These are phyloP conservation scores for Cyclotella sp. DNA, from an alignment of 108 stramenopile species.

Conservation along the genomic window DNA sequence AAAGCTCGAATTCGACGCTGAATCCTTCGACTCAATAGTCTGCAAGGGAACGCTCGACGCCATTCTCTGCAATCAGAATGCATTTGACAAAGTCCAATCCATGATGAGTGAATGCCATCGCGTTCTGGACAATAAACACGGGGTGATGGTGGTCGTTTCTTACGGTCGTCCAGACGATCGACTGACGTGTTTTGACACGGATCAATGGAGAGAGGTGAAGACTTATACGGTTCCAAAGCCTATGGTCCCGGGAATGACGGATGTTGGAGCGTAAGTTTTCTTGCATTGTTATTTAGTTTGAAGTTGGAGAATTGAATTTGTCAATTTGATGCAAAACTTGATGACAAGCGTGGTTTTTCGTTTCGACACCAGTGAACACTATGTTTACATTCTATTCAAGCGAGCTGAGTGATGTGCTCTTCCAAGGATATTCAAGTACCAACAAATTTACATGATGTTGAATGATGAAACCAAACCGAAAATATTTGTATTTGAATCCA, in stretches of 20 bases:
- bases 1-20: slow-evolving; percentile 55
- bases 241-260: slow-evolving; percentile 18
- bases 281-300: not conserved
- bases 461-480: too few relatives aligned
- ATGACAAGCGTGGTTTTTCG: slow-evolving; percentile 1
- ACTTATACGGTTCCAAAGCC: slow-evolving; percentile 33
- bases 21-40: slow-evolving; percentile 76
- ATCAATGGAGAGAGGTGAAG: slow-evolving; percentile 30
- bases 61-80: slow-evolving; percentile 53
- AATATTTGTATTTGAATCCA: too few relatives aligned
- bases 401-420: not conserved
- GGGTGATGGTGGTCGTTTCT: slow-evolving; percentile 66
- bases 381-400: slow-evolving; percentile 39
- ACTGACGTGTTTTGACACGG: slow-evolving; percentile 56
- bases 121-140: slow-evolving; percentile 55
- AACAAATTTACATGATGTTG: too few relatives aligned
- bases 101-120: slow-evolving; percentile 63
- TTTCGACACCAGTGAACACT: slow-evolving; percentile 21
- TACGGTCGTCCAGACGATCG: slow-evolving; percentile 68
- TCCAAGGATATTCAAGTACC: too few relatives aligned
- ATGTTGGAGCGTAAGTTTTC: slow-evolving; percentile 29
- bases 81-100: slow-evolving; percentile 23
- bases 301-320: not conserved
- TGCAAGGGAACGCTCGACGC: slow-evolving; percentile 81
- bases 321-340: not conserved